A percentile compares a stretch with the other conserved stretches of the same genome.
phyloP scores from a whole-genome alignment of 2,329 filamentous ascomycete species.

The Periconia macrospinosa region DNA sequence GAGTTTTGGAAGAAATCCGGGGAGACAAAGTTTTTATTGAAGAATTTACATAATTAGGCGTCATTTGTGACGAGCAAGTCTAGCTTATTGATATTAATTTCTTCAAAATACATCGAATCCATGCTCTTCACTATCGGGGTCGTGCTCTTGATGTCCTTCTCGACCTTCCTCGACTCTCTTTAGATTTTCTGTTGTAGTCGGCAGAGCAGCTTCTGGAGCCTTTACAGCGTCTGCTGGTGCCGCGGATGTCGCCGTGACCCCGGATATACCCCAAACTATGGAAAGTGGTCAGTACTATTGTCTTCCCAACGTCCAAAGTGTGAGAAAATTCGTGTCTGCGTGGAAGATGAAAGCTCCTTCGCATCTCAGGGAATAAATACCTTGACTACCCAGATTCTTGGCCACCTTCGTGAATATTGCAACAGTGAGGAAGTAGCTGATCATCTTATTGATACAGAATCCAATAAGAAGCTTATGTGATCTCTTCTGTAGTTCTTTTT shows the following conservation, averaged over 20 bases:
- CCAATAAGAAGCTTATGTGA: constrained; percentile 1
- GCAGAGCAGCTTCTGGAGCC: no score
- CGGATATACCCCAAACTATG: constrained; percentile 3
- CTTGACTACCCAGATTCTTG: constrained; percentile 2
- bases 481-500: background rate
- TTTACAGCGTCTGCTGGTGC: background rate
- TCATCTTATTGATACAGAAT: constrained; percentile 1
- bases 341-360: no score
- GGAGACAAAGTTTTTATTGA: background rate
- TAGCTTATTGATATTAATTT: no score
- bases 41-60: constrained; percentile 3
- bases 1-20: background rate
- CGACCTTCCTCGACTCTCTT: no score
- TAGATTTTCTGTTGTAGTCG: no score
- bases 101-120: no score
- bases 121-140: no score
- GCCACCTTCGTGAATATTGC: constrained; percentile 1
- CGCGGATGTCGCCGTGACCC: background rate
- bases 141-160: no score
- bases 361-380: background rate
- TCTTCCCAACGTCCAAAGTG: no score
- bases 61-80: no score
- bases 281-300: background rate
- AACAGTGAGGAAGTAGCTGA: background rate
- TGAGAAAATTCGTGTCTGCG: no score